These are phyloP conservation scores for Phytophthora ramorum DNA, from an alignment of 352 stramenopile species.

Conservation along the genomic window DNA sequence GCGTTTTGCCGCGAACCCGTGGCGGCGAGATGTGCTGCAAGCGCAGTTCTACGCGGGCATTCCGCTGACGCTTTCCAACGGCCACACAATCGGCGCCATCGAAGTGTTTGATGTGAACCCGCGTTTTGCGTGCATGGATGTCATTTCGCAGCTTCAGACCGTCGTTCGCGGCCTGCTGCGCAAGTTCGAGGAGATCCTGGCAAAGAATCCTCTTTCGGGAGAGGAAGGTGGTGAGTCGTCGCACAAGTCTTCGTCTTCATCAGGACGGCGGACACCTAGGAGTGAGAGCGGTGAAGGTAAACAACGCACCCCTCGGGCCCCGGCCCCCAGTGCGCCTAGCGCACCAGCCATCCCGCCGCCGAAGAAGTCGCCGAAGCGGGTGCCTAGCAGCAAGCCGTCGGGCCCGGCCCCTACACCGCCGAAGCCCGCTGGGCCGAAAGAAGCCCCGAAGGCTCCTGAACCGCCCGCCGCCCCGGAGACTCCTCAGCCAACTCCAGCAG, in stretches of 20 bases:
- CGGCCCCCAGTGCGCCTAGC: constrained; percentile 36
- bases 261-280: constrained; percentile 44
- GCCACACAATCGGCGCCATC: constrained; percentile 78
- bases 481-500: neutral
- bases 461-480: neutral
- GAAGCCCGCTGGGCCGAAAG: constrained; percentile 23
- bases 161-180: constrained; percentile 78
- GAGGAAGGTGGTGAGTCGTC: constrained; percentile 50
- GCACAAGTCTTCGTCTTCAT: constrained; percentile 67
- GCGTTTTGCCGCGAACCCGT: constrained; percentile 79
- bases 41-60: constrained; percentile 86
- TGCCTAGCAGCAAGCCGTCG: constrained; percentile 30
- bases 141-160: constrained; percentile 78
- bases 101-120: constrained; percentile 75
- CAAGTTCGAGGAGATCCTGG: constrained; percentile 82
- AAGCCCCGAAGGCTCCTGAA: constrained; percentile 14
- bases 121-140: constrained; percentile 74
- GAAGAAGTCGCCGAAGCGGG: constrained; percentile 40
- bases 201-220: constrained; percentile 54
- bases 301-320: constrained; percentile 31
- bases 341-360: constrained; percentile 43
- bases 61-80: constrained; percentile 81
- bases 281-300: constrained; percentile 32
- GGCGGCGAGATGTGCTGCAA: constrained; percentile 60
- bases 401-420: constrained; percentile 25